Conservation (phyloP, 2,329 filamentous ascomycete genomes). For the Botrytis porri region DNA sequence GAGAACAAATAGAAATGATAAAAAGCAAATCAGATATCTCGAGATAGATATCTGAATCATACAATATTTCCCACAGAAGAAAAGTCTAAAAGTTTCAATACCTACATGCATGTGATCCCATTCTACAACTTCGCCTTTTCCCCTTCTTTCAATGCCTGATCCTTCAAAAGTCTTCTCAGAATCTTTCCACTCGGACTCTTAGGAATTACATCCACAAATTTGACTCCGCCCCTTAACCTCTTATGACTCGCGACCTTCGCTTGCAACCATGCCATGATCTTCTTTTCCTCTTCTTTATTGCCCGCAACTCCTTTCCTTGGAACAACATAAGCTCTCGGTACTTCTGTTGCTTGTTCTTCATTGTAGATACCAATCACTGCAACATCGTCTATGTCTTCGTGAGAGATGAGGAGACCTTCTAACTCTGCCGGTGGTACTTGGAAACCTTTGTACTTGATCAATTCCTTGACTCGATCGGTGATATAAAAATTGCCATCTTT, state of each 20-base stretch:
- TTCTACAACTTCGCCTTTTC: constrained; percentile 25
- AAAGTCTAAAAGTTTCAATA: background rate
- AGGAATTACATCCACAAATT: constrained; percentile 63
- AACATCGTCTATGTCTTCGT: constrained; percentile 51
- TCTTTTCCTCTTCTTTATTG: constrained; percentile 35
- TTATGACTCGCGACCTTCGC: constrained; percentile 62
- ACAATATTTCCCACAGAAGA: background rate
- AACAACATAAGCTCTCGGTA: constrained; percentile 66
- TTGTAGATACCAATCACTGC: constrained; percentile 63
- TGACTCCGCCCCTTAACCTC: constrained; percentile 64
- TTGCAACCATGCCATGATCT: constrained; percentile 57
- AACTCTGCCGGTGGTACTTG: constrained; percentile 68
- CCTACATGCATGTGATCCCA: background rate
- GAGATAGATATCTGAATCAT: background rate
- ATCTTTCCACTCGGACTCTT: constrained; percentile 62
- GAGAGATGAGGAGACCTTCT: constrained; percentile 47
- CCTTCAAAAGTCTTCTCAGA: constrained; percentile 46
- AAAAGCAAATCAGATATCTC: background rate
- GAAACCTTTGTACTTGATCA: constrained; percentile 66
- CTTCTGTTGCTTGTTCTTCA: constrained; percentile 60
- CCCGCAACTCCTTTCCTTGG: constrained; percentile 37
- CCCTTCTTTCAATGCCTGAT: constrained; percentile 37
- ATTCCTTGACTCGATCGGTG: constrained; percentile 76
- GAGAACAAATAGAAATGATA: background rate
- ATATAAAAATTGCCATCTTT: constrained; percentile 78